Base-by-base conservation (phyloP, 306 rosid genomes). In the Hippophae gyantsensis region DNA sequence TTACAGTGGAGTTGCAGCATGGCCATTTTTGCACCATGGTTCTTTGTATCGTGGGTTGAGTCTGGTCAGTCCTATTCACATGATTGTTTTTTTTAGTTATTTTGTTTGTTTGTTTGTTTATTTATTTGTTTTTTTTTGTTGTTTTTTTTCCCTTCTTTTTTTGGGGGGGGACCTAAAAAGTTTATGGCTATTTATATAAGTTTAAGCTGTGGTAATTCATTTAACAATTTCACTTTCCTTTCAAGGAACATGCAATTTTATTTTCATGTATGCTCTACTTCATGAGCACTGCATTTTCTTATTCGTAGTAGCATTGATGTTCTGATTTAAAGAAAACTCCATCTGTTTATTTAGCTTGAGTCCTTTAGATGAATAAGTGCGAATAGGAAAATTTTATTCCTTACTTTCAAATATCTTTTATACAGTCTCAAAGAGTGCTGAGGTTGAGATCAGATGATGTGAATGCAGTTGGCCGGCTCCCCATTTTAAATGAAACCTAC, bases 1-100 rank as follows among this genome's bases (percentile, higher is more conserved):
- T 71, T 92, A 92, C 78, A 80, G 60, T 74, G 99, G 99, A 57
- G 64, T 82, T 54, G 95, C 85, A 63, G 78, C 75, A 54, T 88
- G 99, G 96, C 78, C 96, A 10, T 86, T 88, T 69, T 69, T 92
- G 90, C 99, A 92, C 73, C 95, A 85, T 78, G 95, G 96, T 49
- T 83, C 99, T 64, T 68, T 92, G 66, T 92, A 92, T 73, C 96
- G 99, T 46, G 99, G 99, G 52, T 81, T 92, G 66, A 92, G 99
- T 73, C 89, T 92, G 64, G 99, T 92, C 69, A 74, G 96, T 79
- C 64, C 56, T 59, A 63, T 76, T 64, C 9, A 47, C 74, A 63
- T 43, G 49, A 11, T 49, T 52, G 58, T 43, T 57, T 25, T 13
- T 11, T 12, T 42, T 70, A 32, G 10, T 60, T 55, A 9, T 25